These are phyloP conservation scores for Mortierella alpina DNA, from an alignment of 192 early-diverging fungal species.

Conservation along the genomic window DNA sequence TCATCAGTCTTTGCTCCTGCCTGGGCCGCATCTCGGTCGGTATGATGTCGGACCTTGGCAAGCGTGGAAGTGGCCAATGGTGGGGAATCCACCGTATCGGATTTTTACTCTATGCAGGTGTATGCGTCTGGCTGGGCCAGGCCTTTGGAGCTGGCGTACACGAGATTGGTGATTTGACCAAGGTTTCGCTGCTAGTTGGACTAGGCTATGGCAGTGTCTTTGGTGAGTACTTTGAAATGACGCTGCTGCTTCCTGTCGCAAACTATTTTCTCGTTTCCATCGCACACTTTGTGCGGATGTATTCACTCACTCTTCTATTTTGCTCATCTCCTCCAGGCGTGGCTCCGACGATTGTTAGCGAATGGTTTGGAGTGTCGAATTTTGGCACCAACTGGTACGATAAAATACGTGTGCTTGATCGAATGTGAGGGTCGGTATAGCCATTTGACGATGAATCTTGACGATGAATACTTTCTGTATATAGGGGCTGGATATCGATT, in stretches of 20 bases:
- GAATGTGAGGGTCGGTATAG: too few relatives aligned
- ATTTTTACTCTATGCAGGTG: slow-evolving; percentile 44
- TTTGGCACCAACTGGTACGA: slow-evolving; percentile 60
- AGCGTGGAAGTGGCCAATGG: slow-evolving; percentile 27
- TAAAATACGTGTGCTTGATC: background rate
- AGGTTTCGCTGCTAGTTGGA: slow-evolving; percentile 34
- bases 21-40: slow-evolving; percentile 54
- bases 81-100: slow-evolving; percentile 48
- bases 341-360: slow-evolving; percentile 52
- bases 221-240: slow-evolving; percentile 18
- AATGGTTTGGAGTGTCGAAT: slow-evolving; percentile 51
- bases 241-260: background rate
- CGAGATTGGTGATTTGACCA: slow-evolving; percentile 26
- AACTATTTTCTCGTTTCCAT: background rate
- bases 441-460: too few relatives aligned
- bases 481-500: slow-evolving; percentile 69
- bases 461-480: too few relatives aligned
- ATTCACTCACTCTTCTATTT: background rate
- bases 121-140: slow-evolving; percentile 51
- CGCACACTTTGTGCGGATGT: background rate
- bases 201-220: slow-evolving; percentile 56
- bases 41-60: slow-evolving; percentile 53
- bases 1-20: slow-evolving; percentile 58
- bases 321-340: slow-evolving; percentile 8
- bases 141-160: slow-evolving; percentile 31